These are phyloP conservation scores for Stemphylium beticola DNA, from an alignment of 2,329 filamentous ascomycete genomes.

Conservation along the genomic window DNA sequence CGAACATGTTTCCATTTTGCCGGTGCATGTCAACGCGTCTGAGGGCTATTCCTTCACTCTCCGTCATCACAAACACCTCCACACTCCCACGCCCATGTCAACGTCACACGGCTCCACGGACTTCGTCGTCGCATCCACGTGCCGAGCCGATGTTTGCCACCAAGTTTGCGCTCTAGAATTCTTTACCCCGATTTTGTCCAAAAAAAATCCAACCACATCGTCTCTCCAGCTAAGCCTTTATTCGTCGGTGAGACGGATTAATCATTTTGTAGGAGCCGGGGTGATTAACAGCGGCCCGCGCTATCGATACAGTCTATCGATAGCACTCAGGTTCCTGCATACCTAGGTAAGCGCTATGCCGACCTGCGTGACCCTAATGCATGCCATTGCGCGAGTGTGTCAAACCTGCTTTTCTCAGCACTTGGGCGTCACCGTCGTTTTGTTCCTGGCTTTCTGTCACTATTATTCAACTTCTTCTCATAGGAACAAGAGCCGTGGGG, in stretches of 20 bases:
- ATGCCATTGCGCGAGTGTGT: background rate
- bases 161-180: conserved; percentile 5
- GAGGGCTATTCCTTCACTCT: background rate
- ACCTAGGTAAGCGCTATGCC: conserved; percentile 17
- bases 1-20: conserved; percentile 3
- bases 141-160: background rate
- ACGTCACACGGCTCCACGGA: conserved; percentile 2
- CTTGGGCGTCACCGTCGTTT: too few relatives aligned
- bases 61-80: background rate
- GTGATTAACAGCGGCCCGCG: background rate
- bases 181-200: conserved; percentile 3
- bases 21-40: background rate
- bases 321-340: conserved; percentile 20
- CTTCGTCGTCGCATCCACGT: background rate
- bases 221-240: background rate
- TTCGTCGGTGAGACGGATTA: background rate
- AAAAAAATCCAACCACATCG: background rate
- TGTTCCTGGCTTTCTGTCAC: too few relatives aligned
- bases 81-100: background rate
- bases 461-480: too few relatives aligned
- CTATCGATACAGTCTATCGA: conserved; percentile 22
- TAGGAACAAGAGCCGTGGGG: too few relatives aligned
- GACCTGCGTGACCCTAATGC: conserved; percentile 1
- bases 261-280: background rate
- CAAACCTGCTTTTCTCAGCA: too few relatives aligned